Evolutionary conservation across 345 rosid species (phyloP), one percentile per base, ranked within the genome.

Genomic region (Brassica carinata): DNA sequence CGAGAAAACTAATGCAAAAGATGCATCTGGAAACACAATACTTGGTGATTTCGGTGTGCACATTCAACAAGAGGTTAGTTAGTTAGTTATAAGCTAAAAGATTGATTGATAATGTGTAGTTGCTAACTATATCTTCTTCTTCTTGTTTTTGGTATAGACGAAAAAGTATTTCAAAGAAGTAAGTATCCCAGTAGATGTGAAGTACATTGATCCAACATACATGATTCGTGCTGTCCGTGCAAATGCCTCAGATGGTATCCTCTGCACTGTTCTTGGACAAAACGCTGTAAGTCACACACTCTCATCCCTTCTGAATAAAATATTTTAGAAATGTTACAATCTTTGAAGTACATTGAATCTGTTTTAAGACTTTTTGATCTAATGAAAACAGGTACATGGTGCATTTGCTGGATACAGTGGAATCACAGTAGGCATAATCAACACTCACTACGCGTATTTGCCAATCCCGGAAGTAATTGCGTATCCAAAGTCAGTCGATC

Each of bases 361-460:
- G 10, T 65, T 51, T 9, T 14, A 15, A 63, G 62, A 6, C 34
- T 4, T 61, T 69, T 3, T 79, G 57, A 5, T 72, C 26, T 5
- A 26, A 30, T 14, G 1, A 29, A 61, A 68, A 72, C 93, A 96
- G 99, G 98, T 92, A 66, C 98, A 91, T 81, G 98, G 96, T 40
- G 98, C 98, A 53, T 96, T 96, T 85, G 98, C 97, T 26, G 99
- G 99, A 62, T 93, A 90, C 77, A 96, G 98, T 1, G 98, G 99
- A 70, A 91, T 96, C 53, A 96, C 98, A 1, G 91, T 92, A 15
- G 98, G 99, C 36, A 83, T 94, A 78, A 91, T 97, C 90, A 94
- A 96, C 89, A 94, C 98, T 82, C 99, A 92, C 74, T 92, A 96
- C 30, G 97, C 89, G 36, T 94, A 94, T 85, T 92, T 92, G 31